Evolutionary conservation across 1,284 basidiomycete genomes (phyloP).

Genomic region (Athelia sp.): DNA sequence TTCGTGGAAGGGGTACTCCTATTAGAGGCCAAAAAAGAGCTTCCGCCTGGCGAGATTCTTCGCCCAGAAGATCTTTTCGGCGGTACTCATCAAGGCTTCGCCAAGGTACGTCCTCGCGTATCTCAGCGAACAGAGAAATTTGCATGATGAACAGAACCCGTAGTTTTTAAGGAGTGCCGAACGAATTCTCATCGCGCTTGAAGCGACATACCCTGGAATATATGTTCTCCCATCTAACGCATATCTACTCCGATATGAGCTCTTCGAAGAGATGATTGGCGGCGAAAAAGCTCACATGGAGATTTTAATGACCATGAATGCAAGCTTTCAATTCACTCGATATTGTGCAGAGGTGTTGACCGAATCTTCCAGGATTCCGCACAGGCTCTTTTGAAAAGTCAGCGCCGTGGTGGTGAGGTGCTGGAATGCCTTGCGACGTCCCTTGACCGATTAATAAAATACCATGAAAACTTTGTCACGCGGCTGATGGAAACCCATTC

Average conservation of each 20-base stretch:
- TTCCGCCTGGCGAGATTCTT: slow-evolving; percentile 33
- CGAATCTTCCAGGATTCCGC: slow-evolving; percentile 22
- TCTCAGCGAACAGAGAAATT: background rate
- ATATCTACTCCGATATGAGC: slow-evolving; percentile 14
- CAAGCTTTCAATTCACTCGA: slow-evolving; percentile 8
- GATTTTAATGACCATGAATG: slow-evolving; percentile 19
- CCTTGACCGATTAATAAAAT: slow-evolving; percentile 24
- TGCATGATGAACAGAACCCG: background rate
- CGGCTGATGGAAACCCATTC: slow-evolving; percentile 14
- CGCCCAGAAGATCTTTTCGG: slow-evolving; percentile 29
- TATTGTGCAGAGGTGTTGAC: background rate
- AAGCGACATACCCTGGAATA: slow-evolving; percentile 31
- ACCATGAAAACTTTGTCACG: slow-evolving; percentile 26
- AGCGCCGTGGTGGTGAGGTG: slow-evolving; percentile 18
- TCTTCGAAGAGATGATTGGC: slow-evolving; percentile 25
- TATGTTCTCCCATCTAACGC: slow-evolving; percentile 25
- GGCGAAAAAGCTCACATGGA: slow-evolving; percentile 26
- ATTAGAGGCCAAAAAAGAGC: slow-evolving; percentile 26
- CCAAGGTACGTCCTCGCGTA: slow-evolving; percentile 23
- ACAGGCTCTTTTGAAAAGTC: slow-evolving; percentile 21
- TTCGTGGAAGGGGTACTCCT: slow-evolving; percentile 31
- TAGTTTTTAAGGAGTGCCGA: slow-evolving; percentile 32
- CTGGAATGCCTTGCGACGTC: slow-evolving; percentile 29
- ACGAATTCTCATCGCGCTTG: slow-evolving; percentile 26
- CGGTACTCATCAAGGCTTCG: slow-evolving; percentile 26